Evolutionary conservation across 1,284 basidiomycete genomes (phyloP), one percentile per base, ranked within the genome.

Genomic region (Crepidotus sp.): DNA sequence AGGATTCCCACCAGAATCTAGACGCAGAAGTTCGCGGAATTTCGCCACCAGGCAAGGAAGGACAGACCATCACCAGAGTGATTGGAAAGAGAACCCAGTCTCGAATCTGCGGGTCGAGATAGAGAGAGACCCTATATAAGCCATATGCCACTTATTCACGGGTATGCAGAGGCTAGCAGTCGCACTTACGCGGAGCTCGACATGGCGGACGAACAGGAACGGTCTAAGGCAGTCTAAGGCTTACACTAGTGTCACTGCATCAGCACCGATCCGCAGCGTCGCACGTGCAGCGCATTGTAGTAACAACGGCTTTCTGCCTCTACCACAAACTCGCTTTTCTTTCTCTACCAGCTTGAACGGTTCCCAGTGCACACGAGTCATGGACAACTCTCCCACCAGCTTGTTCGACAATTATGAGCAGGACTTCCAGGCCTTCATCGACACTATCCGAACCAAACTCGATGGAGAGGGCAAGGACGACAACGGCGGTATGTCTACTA

Each of bases 21-120:
- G 40, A 9, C 39, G 18, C n/a, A 2, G 1, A 25, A 13, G 14
- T 33, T 15, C 27, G 29, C 19, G 46, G 27, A 42, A 18, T 43
- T 46, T 46, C 22, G 29, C 33, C 25, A 7, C 42, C 26, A 37
- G 26, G 19, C 25, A 37, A 36, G 30, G 24, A 21, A 38, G 30
- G 27, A 65, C 77, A 57, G 56, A 89, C 89, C 93, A 98, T 98
- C 64, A 98, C 93, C 53, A 97, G 70, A 35, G 93, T 95, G 64
- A 99, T 96, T 46, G 96, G 96, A 62, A 98, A 88, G 47, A 99
- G 68, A 34, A 98, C 92, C 87, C 87, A 91, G 61, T 90, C 83
- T 48, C 92, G 79, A 61, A 96, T 95, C 64, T 92, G 87, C 36
- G 91, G 90, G 68, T 94, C 91, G 44, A 95, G 80, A 63, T 89